Evolutionary conservation across 176 grass and related monocot genomes (phyloP).

Genomic region (Pharus latifolius): DNA sequence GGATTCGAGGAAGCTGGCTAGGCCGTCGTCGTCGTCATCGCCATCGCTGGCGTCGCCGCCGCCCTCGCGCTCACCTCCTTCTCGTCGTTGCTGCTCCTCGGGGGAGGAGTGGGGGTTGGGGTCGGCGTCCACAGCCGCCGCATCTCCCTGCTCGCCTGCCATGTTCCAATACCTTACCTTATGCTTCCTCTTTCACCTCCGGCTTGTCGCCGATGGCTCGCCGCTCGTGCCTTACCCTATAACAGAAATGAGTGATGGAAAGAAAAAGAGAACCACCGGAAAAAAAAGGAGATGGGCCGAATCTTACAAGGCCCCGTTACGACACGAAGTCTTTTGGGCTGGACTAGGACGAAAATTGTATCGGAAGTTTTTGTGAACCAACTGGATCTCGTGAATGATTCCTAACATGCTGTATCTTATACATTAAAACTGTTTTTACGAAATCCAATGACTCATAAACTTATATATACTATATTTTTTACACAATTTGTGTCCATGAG

Average conservation of each 20-base stretch:
- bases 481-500: too few species aligned
- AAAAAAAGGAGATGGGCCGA: constrained; percentile 8
- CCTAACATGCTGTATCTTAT: too few species aligned
- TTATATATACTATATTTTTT: too few species aligned
- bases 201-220: constrained; percentile 21
- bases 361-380: too few species aligned
- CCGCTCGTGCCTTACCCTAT: constrained; percentile 18
- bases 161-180: too few species aligned
- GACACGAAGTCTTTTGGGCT: too few species aligned
- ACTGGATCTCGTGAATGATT: too few species aligned
- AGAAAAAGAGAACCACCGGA: constrained; percentile 15
- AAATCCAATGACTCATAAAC: too few species aligned
- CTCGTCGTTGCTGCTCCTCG: not conserved
- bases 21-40: constrained; percentile 61
- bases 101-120: not conserved
- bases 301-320: not conserved
- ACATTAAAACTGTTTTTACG: too few species aligned
- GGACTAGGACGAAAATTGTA: too few species aligned
- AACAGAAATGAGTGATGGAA: constrained; percentile 16
- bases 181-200: not conserved
- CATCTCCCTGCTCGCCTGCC: not conserved
- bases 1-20: constrained; percentile 72
- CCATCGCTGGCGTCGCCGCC: constrained; percentile 10
- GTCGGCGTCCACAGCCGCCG: not conserved
- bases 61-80: not conserved